Conservation (phyloP, 2,329 filamentous ascomycete species). For the Sclerotinia trifoliorum region DNA sequence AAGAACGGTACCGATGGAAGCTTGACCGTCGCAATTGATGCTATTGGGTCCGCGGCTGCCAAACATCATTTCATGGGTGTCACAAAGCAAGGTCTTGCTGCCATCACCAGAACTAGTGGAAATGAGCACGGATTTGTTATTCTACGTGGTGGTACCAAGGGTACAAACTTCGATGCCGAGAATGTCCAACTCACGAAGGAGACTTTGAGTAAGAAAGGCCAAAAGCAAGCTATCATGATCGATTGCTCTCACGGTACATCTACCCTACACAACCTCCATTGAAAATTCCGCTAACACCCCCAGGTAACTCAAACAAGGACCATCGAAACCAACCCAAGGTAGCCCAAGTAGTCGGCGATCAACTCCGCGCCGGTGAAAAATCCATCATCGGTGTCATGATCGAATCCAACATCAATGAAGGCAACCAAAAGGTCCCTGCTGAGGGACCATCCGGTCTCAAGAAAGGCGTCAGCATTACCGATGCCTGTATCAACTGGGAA, state of each 20-base stretch:
- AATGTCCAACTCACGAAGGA: conserved; percentile 79
- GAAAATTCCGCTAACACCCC: conserved; percentile 4
- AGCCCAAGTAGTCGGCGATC: conserved; percentile 75
- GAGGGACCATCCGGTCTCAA: conserved; percentile 77
- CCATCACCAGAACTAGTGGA: conserved; percentile 87
- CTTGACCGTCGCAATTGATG: conserved; percentile 88
- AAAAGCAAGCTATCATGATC: conserved; percentile 90
- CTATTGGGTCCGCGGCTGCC: conserved; percentile 82
- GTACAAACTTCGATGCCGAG: conserved; percentile 89
- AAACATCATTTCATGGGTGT: conserved; percentile 98
- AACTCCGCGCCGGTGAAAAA: conserved; percentile 82
- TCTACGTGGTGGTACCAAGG: conserved; percentile 83
- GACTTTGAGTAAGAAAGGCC: conserved; percentile 75
- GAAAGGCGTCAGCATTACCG: conserved; percentile 91
- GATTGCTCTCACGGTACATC: conserved; percentile 90
- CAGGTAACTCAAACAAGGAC: conserved; percentile 95
- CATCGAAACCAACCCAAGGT: conserved; percentile 97
- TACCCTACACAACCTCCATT: background rate
- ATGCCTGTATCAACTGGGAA: conserved; percentile 95
- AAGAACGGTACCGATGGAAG: conserved; percentile 98
- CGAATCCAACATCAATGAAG: conserved; percentile 94
- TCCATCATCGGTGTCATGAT: conserved; percentile 97
- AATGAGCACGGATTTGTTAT: conserved; percentile 99
- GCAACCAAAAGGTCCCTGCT: conserved; percentile 80
- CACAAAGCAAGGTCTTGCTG: conserved; percentile 93